These are phyloP conservation scores for Albugo candida DNA, from an alignment of 352 stramenopile species.

Conservation along the genomic window DNA sequence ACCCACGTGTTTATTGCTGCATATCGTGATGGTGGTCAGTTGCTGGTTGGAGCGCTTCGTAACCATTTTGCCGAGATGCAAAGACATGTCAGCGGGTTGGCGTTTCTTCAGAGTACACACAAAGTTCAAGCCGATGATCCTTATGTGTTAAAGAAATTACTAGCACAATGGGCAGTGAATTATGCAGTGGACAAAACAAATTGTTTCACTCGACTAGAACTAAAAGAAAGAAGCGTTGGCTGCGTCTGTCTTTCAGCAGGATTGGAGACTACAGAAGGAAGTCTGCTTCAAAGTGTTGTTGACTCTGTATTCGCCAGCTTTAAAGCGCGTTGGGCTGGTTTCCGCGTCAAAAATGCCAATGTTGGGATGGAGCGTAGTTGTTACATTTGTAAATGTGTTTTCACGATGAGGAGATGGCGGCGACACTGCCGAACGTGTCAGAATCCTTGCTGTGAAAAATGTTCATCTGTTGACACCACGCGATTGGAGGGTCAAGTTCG, in stretches of 20 bases:
- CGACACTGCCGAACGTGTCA: conserved; percentile 51
- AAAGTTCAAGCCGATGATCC: conserved; percentile 28
- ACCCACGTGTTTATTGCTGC: conserved; percentile 46
- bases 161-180: conserved; percentile 41
- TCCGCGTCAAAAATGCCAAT: conserved; percentile 50
- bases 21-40: conserved; percentile 32
- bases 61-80: conserved; percentile 43
- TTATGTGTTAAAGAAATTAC: conserved; percentile 40
- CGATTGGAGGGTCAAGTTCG: conserved; percentile 42
- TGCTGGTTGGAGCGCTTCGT: conserved; percentile 34
- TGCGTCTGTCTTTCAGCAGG: conserved; percentile 31
- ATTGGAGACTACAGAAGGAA: conserved; percentile 20
- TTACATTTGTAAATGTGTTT: conserved; percentile 40
- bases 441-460: conserved; percentile 45
- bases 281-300: conserved; percentile 28
- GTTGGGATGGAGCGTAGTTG: conserved; percentile 40
- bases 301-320: conserved; percentile 43
- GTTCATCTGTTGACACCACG: conserved; percentile 37
- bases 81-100: conserved; percentile 39
- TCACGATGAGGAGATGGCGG: conserved; percentile 55
- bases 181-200: conserved; percentile 23
- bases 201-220: conserved; percentile 27
- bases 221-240: conserved; percentile 19
- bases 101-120: conserved; percentile 48
- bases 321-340: conserved; percentile 48